Conservation (phyloP, 257 asterid genomes). For the Galeopsis tetrahit region DNA sequence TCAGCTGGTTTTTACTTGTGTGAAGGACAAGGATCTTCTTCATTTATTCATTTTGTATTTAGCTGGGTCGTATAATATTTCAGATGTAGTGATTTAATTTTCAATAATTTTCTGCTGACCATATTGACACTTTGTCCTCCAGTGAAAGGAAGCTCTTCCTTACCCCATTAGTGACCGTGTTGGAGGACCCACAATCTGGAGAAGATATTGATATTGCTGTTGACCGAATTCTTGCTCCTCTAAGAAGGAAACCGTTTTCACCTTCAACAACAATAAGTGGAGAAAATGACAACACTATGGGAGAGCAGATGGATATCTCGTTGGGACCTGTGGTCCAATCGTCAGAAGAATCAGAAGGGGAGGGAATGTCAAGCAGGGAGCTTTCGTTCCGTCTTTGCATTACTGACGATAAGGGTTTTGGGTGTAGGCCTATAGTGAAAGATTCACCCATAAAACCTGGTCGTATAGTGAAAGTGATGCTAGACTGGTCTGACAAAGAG, state of each 20-base stretch:
- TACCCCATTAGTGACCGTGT: constrained; percentile 79
- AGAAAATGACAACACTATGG: constrained; percentile 49
- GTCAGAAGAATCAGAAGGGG: constrained; percentile 48
- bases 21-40: not conserved
- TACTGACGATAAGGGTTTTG: constrained; percentile 66
- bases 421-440: constrained; percentile 67
- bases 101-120: constrained; percentile 33
- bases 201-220: constrained; percentile 74
- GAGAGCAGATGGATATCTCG: constrained; percentile 40
- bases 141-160: constrained; percentile 87
- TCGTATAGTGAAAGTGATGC: constrained; percentile 52
- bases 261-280: constrained; percentile 39
- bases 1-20: not conserved
- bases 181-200: constrained; percentile 79
- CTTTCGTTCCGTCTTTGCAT: constrained; percentile 69
- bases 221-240: constrained; percentile 61
- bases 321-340: constrained; percentile 44
- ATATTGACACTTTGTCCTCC: constrained; percentile 31
- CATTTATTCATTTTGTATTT: not conserved
- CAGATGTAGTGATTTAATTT: constrained; percentile 7
- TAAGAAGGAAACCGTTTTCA: constrained; percentile 53
- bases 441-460: constrained; percentile 62
- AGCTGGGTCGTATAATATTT: constrained; percentile 8
- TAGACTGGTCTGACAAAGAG: constrained; percentile 90
- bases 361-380: constrained; percentile 56